Conservation (phyloP, 192 early-diverging fungal genomes). For the Linderina pennispora region DNA sequence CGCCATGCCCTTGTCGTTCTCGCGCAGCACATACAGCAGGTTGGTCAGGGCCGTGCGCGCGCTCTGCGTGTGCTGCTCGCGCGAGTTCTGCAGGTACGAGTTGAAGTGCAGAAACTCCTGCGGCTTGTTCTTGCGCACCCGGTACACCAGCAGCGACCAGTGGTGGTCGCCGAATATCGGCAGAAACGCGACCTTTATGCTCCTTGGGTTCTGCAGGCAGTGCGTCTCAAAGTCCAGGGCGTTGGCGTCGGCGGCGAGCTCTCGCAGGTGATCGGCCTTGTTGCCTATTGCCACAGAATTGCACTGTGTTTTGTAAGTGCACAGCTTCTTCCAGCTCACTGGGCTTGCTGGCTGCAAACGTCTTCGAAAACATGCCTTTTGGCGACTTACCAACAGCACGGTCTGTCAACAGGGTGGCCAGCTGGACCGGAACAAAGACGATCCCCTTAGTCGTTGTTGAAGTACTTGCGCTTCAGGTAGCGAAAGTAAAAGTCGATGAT, state of each 20-base stretch:
- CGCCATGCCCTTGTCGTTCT: constrained; percentile 29
- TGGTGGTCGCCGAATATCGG: constrained; percentile 45
- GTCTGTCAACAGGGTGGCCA: constrained; percentile 35
- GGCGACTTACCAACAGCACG: constrained; percentile 20
- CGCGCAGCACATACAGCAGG: constrained; percentile 33
- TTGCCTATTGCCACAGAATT: too few relatives aligned
- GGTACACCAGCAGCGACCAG: constrained; percentile 42
- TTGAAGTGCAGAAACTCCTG: constrained; percentile 47
- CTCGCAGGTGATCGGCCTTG: constrained; percentile 13
- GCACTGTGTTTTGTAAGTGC: too few relatives aligned
- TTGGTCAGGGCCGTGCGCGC: constrained; percentile 41
- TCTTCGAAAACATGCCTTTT: background rate
- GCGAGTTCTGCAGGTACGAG: constrained; percentile 37
- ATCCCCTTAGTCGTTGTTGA: constrained; percentile 34
- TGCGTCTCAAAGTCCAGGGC: constrained; percentile 29
- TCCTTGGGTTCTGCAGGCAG: constrained; percentile 21
- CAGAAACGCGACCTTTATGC: constrained; percentile 33
- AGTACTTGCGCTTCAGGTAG: constrained; percentile 37
- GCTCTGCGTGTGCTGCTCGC: constrained; percentile 39
- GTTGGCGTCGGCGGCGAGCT: constrained; percentile 33
- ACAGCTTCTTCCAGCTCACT: too few relatives aligned
- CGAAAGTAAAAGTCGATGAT: constrained; percentile 44
- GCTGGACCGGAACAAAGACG: constrained; percentile 33
- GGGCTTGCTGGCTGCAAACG: too few relatives aligned
- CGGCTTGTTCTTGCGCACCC: constrained; percentile 11